phyloP scores from a whole-genome alignment of 1,284 basidiomycete genomes.

The Fistulinella cinereoalba region DNA sequence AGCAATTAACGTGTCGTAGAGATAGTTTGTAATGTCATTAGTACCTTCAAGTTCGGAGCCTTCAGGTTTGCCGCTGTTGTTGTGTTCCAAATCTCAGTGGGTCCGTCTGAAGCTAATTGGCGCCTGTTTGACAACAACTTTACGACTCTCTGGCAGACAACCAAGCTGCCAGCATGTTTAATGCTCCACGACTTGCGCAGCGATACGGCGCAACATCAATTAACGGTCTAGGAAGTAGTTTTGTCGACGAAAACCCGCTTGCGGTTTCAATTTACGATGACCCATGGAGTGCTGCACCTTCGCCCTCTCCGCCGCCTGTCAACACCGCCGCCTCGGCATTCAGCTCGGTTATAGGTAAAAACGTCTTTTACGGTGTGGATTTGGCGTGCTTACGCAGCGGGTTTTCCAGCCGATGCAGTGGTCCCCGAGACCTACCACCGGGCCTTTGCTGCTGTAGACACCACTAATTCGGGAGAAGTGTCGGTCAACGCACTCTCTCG shows the following conservation, averaged over 20 bases:
- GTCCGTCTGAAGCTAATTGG: too few relatives aligned
- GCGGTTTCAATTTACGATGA: conserved; percentile 77
- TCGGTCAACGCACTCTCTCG: conserved; percentile 81
- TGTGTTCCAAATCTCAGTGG: background rate
- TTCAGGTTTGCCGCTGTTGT: conserved; percentile 3
- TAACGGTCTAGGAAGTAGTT: conserved; percentile 63
- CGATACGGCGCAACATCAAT: conserved; percentile 57
- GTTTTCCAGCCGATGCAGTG: conserved; percentile 60
- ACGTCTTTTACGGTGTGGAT: background rate
- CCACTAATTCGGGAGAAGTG: conserved; percentile 62
- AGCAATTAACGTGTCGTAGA: conserved; percentile 17
- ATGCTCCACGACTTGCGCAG: conserved; percentile 68
- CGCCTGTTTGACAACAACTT: too few relatives aligned
- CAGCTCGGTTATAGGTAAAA: conserved; percentile 65
- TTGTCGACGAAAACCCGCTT: conserved; percentile 74
- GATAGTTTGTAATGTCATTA: conserved; percentile 23
- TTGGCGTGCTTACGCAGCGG: conserved; percentile 12
- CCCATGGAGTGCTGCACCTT: conserved; percentile 83
- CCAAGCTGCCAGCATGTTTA: conserved; percentile 63
- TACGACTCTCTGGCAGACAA: too few relatives aligned
- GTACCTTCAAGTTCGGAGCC: conserved; percentile 4
- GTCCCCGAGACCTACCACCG: conserved; percentile 77
- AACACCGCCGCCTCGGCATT: conserved; percentile 51
- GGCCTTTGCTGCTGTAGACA: conserved; percentile 72
- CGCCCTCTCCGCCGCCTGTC: conserved; percentile 65